Percentiles rank a stretch among this genome's conserved stretches.
phyloP scores from a whole-genome alignment of 2,329 filamentous ascomycete genomes.

The Dothideomycetes sp. region DNA sequence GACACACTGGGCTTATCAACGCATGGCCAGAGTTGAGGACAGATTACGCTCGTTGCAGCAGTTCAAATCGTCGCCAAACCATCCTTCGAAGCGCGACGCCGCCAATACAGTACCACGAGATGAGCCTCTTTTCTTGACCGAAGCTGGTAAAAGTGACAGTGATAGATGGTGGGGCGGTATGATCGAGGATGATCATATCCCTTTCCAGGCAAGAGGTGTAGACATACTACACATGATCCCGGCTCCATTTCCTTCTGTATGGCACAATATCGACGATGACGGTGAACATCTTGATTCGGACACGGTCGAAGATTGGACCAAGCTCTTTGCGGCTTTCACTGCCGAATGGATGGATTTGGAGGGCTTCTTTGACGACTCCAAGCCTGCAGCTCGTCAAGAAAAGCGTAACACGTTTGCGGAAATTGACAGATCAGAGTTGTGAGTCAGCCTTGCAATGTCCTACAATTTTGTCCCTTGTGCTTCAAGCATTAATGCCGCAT shows the following conservation, averaged over 20 bases:
- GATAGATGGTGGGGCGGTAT: slow-evolving; percentile 39
- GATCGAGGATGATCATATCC: slow-evolving; percentile 75
- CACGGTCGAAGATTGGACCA: slow-evolving; percentile 79
- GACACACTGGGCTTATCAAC: slow-evolving; percentile 86
- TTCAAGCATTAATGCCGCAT: slow-evolving; percentile 2
- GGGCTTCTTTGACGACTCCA: slow-evolving; percentile 32
- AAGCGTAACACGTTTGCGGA: neutral
- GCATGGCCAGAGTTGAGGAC: slow-evolving; percentile 61
- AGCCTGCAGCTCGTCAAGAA: slow-evolving; percentile 3
- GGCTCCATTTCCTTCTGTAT: slow-evolving; percentile 67
- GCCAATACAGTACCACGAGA: slow-evolving; percentile 16
- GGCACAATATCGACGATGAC: slow-evolving; percentile 79
- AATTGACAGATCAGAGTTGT: slow-evolving; percentile 9
- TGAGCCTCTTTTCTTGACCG: slow-evolving; percentile 50
- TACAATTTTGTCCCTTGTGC: neutral
- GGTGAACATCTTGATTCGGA: slow-evolving; percentile 70
- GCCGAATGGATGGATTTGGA: slow-evolving; percentile 88
- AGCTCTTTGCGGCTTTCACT: slow-evolving; percentile 71
- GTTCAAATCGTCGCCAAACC: slow-evolving; percentile 51
- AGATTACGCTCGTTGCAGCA: slow-evolving; percentile 58
- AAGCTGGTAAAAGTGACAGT: slow-evolving; percentile 42
- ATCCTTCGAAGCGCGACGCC: slow-evolving; percentile 27
- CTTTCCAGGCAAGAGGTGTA: slow-evolving; percentile 79
- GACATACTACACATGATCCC: slow-evolving; percentile 86
- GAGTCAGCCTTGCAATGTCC: slow-evolving; percentile 8